Evolutionary conservation across 2,329 filamentous ascomycete genomes (phyloP), one percentile per base, ranked within the genome.

Genomic region (Colletotrichum limetticola): DNA sequence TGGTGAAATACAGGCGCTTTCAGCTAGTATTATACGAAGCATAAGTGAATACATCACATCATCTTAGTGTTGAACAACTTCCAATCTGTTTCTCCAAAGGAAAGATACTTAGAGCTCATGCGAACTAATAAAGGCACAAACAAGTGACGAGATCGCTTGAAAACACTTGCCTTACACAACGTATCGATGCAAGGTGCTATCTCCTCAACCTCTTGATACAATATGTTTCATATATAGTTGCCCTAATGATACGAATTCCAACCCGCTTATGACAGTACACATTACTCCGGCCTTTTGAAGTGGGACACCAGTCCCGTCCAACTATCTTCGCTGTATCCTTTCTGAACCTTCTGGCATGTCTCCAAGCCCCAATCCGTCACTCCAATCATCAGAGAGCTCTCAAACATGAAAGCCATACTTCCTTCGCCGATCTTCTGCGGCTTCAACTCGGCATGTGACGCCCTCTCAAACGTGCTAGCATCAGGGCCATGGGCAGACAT

Each of bases 241-340:
- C 35, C 35, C 16, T 42, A 9, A 9, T 8, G 19, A 19, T 46
- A n/a, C 19, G 6, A 46, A 46, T n/a, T n/a, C 1, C 7, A 9
- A 46, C 3, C 6, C 42, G 42, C 42, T n/a, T 8, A 46, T n/a
- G 42, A 8, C 5, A 19, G 1, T n/a, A 8, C 6, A 26, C 5
- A 16, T 58, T 22, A 52, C 28, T 68, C 32, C 4, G 65, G 69
- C 24, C 59, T 52, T 42, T 53, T 61, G 19, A 72, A 73, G 28
- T 73, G 63, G 86, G 49, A 59, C n/a, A 55, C 42, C 24, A 70
- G 30, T 12, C 60, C 57, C 16, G 57, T 35, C 91, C 91, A 93
- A 77, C 89, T 91, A 80, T 92, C 90, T 12, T 86, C 86, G 79
- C 91, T 92, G 76, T 93, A 93, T 66, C 87, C 87, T 69, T 88